Evolutionary conservation across 768 basidiomycete genomes (phyloP), one percentile per base, ranked within the genome.

Genomic region (Crucibulum laeve): DNA sequence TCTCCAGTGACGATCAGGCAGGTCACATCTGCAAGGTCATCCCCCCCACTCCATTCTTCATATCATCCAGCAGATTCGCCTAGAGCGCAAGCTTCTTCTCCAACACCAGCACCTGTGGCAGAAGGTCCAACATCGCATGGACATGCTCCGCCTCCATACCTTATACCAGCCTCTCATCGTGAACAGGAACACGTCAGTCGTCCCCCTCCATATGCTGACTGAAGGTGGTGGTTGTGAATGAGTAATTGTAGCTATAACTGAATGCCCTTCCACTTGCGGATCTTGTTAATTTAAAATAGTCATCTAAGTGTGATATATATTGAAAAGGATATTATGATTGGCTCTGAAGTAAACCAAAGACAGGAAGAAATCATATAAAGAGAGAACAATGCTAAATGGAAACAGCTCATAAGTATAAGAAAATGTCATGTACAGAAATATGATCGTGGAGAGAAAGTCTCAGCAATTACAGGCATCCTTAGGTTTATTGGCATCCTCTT

Each of bases 391-490:
- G 61, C 57, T 62, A 58, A 61, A 50, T 50, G 56, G 53, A 54
- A 46, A 40, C 42, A 40, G 15, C 48, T 26, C 36, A 40, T 28
- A 38, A 47, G 21, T 43, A 33, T n/a, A 45, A 48, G 42, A 55
- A 45, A 52, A 52, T 45, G 39, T 39, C 28, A 47, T 42, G 46
- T 46, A 54, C 51, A 48, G 38, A 56, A 58, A 53, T 26, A 50
- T 45, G 36, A 48, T 38, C 32, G 19, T 24, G 32, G 26, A 41
- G 41, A 37, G 36, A 42, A 49, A 42, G 47, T 51, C 55, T 82
- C 67, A 91, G 65, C 89, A 92, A 64, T 82, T 89, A 71, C 89
- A 91, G 28, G 79, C 84, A 48, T 87, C 82, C 65, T 81, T 87
- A 50, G 73, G 69, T 67, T 84, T 88, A 18, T 70, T 53, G 44